Evolutionary conservation across 2,329 filamentous ascomycete genomes (phyloP).

Genomic region (Penicillium verrucosum): DNA sequence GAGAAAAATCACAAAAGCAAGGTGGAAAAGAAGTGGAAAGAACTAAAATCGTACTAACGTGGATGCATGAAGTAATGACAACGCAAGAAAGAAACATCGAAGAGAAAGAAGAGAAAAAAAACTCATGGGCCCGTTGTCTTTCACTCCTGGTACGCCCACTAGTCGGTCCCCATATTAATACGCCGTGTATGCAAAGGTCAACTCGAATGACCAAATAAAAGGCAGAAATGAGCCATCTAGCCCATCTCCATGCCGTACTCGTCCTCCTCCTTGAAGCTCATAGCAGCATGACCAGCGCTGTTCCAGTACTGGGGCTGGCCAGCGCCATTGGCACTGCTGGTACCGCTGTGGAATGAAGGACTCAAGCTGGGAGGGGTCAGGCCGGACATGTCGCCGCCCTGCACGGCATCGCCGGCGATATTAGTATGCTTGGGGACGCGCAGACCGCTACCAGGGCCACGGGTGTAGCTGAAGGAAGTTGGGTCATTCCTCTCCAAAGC

Average conservation of each 20-base stretch:
- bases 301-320: constrained; percentile 55
- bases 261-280: constrained; percentile 91
- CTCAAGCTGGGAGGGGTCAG: constrained; percentile 63
- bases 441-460: constrained; percentile 76
- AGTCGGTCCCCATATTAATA: constrained; percentile 19
- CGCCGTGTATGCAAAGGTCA: constrained; percentile 31
- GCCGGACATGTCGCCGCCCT: constrained; percentile 39
- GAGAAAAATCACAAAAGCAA: constrained; percentile 13
- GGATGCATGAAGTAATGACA: constrained; percentile 12
- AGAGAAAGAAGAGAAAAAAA: neutral
- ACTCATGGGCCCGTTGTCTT: constrained; percentile 3
- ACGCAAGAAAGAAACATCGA: constrained; percentile 21
- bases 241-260: constrained; percentile 79
- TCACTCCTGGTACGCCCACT: constrained; percentile 20
- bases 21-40: constrained; percentile 7
- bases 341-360: constrained; percentile 68
- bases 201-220: constrained; percentile 13
- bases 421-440: constrained; percentile 93
- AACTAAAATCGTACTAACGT: constrained; percentile 7
- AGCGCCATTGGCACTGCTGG: constrained; percentile 57
- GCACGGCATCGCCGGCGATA: constrained; percentile 74
- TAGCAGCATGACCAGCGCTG: constrained; percentile 51
- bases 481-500: constrained; percentile 77
- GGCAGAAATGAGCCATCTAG: constrained; percentile 12
- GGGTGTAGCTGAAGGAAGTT: constrained; percentile 76